phyloP scores from a whole-genome alignment of 169 alveolate genomes.

The Eimeria brunetti region DNA sequence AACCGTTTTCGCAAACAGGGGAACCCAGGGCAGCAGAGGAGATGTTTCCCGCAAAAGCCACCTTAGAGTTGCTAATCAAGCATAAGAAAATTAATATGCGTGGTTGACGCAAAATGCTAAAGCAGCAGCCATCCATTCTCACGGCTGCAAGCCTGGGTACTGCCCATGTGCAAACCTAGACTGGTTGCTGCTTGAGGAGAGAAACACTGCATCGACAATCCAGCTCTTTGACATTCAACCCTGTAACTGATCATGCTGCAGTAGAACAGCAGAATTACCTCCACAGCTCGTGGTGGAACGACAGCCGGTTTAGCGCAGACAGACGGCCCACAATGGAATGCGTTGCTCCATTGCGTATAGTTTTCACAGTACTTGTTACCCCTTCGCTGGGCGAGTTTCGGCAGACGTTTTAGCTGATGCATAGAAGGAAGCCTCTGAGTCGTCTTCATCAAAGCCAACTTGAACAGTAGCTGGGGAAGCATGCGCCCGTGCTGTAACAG shows the following conservation, averaged over 20 bases:
- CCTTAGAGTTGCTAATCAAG: neutral
- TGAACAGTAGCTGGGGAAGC: neutral
- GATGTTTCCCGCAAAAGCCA: neutral
- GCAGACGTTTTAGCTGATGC: neutral
- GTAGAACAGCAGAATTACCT: neutral
- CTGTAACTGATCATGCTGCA: neutral
- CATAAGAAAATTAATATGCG: neutral
- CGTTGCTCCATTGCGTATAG: neutral
- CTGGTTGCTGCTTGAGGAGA: neutral
- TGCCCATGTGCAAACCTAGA: neutral
- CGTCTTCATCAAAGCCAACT: neutral
- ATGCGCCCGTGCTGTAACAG: neutral
- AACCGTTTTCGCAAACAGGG: neutral
- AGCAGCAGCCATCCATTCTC: neutral
- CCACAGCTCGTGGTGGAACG: neutral
- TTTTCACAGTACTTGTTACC: neutral
- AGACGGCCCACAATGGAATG: neutral
- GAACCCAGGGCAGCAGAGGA: neutral
- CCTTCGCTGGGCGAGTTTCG: neutral
- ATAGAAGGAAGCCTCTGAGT: too few relatives aligned
- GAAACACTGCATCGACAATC: neutral
- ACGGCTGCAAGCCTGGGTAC: neutral
- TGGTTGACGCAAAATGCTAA: neutral
- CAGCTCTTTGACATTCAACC: neutral
- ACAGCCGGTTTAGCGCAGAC: neutral